Percentiles rank a stretch among this genome's conserved stretches.
These are phyloP conservation scores for Sugiyamaella pinicola DNA, from an alignment of 1,139 yeast species.

Conservation along the genomic window DNA sequence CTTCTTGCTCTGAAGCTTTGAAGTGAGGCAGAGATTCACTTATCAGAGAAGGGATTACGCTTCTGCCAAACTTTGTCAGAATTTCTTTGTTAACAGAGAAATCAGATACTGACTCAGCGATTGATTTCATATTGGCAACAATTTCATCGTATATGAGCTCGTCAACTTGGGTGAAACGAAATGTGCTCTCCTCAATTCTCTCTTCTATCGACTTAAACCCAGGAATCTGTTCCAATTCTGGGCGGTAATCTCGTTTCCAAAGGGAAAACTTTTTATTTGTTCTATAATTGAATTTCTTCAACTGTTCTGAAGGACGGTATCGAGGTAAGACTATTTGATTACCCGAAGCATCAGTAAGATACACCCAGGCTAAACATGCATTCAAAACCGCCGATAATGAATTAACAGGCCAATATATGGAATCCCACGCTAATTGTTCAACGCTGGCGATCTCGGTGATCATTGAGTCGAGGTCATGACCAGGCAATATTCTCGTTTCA, in stretches of 20 bases:
- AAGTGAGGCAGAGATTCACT: conserved; percentile 1
- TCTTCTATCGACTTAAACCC: conserved; percentile 11
- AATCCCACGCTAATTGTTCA: conserved; percentile 7
- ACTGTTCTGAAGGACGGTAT: conserved; percentile 5
- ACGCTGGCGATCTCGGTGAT: conserved; percentile 1
- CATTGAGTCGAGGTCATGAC: conserved; percentile 6
- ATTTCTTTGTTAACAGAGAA: conserved; percentile 6
- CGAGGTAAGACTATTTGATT: conserved; percentile 3
- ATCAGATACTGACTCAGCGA: conserved; percentile 10
- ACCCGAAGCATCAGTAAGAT: background rate
- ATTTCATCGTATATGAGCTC: conserved; percentile 13
- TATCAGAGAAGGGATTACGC: background rate
- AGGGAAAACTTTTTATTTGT: conserved; percentile 11
- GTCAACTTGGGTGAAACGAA: conserved; percentile 9
- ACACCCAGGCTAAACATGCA: conserved; percentile 10
- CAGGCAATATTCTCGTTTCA: conserved; percentile 8
- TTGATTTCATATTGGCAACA: conserved; percentile 12
- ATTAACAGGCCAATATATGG: conserved; percentile 17
- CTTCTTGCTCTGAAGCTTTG: background rate
- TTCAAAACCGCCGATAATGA: conserved; percentile 16
- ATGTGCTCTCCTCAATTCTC: conserved; percentile 5
- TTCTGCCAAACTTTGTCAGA: background rate
- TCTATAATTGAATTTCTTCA: conserved; percentile 8
- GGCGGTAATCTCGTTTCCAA: conserved; percentile 13
- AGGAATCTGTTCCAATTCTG: conserved; percentile 11